Conservation (phyloP, 305 asterid genomes). For the Stenogyne calaminthoides region DNA sequence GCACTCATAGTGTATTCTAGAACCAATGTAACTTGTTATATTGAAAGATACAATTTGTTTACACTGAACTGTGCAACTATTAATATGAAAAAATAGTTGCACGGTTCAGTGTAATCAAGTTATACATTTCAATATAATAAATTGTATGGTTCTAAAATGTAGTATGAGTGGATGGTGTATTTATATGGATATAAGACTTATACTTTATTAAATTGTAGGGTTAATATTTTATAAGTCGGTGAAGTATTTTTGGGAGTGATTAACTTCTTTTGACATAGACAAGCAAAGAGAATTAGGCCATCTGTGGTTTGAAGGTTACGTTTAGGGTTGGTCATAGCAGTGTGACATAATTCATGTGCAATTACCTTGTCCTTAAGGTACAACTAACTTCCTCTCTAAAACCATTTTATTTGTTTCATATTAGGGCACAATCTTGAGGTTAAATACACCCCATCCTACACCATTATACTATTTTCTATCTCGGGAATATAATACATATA, state of each 20-base stretch:
- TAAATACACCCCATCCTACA: not conserved
- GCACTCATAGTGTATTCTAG: too few species aligned
- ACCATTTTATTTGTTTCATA: not conserved
- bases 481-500: not conserved
- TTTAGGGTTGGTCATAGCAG: slow-evolving; percentile 41
- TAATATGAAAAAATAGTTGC: too few species aligned
- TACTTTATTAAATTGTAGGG: not conserved
- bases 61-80: too few species aligned
- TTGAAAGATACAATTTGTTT: too few species aligned
- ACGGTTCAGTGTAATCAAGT: too few species aligned
- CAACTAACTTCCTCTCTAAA: slow-evolving; percentile 23
- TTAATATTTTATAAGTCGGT: not conserved
- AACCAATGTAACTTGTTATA: too few species aligned
- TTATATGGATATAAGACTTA: too few species aligned
- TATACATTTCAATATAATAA: too few species aligned
- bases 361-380: slow-evolving; percentile 38
- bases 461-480: not conserved
- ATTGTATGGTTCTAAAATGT: too few species aligned
- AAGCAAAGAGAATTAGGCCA: slow-evolving; percentile 53
- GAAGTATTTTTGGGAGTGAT: slow-evolving; percentile 14
- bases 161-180: too few species aligned
- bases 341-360: slow-evolving; percentile 47
- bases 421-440: not conserved
- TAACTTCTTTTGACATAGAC: slow-evolving; percentile 37
- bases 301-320: slow-evolving; percentile 52